Conservation (phyloP, 176 grass and related monocot species). For the Avena insularis region DNA sequence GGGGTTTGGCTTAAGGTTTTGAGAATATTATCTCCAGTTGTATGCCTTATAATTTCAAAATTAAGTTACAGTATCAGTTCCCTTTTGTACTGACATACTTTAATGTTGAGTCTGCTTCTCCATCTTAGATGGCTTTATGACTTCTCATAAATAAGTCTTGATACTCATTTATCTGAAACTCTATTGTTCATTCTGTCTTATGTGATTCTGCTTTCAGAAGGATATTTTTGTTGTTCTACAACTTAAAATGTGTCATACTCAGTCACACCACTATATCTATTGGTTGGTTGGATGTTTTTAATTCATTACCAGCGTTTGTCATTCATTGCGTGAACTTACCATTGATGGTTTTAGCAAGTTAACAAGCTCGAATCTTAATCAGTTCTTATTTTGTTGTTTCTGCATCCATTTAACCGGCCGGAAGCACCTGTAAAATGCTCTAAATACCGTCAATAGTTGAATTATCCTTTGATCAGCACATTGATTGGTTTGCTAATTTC, state of each 20-base stretch:
- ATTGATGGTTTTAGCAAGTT: neutral
- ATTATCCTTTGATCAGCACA: slow-evolving; percentile 2
- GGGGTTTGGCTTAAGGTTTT: slow-evolving; percentile 7
- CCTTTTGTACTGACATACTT: neutral
- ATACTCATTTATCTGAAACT: slow-evolving; percentile 30
- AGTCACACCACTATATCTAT: neutral
- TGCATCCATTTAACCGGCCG: slow-evolving; percentile 8
- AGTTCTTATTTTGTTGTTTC: slow-evolving; percentile 10
- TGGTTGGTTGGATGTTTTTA: neutral
- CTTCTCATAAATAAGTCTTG: slow-evolving; percentile 6
- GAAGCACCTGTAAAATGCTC: slow-evolving; percentile 19
- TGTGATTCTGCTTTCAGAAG: slow-evolving; percentile 24
- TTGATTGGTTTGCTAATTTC: slow-evolving; percentile 27
- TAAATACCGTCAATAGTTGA: neutral
- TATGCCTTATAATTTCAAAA: slow-evolving; percentile 24
- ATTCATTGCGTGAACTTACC: neutral
- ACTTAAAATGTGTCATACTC: slow-evolving; percentile 7
- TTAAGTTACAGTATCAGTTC: neutral
- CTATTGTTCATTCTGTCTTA: neutral
- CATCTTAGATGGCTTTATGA: slow-evolving; percentile 1
- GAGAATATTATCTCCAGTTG: slow-evolving; percentile 15
- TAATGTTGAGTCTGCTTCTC: slow-evolving; percentile 32
- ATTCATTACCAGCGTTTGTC: neutral
- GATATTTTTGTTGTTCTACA: neutral
- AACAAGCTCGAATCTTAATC: neutral